Evolutionary conservation across 257 asterid species (phyloP).

Genomic region (Orobanche coerulescens): DNA sequence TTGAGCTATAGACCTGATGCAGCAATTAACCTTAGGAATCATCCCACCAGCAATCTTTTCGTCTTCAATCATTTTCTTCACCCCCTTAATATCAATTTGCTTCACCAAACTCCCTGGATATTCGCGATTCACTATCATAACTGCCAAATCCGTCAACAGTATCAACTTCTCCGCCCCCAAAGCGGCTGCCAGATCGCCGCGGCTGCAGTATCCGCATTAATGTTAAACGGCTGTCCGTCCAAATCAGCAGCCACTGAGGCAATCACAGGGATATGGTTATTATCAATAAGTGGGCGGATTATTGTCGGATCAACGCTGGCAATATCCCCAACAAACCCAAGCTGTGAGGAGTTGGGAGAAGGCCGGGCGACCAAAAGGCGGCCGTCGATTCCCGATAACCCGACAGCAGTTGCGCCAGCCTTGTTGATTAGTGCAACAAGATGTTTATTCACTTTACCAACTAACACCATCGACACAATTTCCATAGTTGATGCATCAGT

Average conservation of each 20-base stretch:
- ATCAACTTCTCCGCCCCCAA: conserved; percentile 71
- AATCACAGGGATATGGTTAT: conserved; percentile 68
- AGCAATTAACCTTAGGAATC: conserved; percentile 77
- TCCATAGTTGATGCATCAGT: conserved; percentile 81
- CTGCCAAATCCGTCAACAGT: conserved; percentile 63
- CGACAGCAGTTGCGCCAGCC: conserved; percentile 80
- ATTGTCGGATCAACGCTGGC: conserved; percentile 60
- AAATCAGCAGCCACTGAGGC: conserved; percentile 72
- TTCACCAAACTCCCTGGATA: conserved; percentile 62
- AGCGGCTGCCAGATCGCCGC: too few relatives aligned
- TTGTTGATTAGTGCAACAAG: conserved; percentile 72
- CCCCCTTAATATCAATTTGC: conserved; percentile 66
- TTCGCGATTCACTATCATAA: conserved; percentile 49
- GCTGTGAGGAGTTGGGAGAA: conserved; percentile 45
- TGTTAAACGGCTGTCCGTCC: conserved; percentile 51
- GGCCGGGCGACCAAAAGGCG: conserved; percentile 68
- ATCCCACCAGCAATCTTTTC: conserved; percentile 73
- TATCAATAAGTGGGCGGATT: conserved; percentile 51
- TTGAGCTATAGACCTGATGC: conserved; percentile 70
- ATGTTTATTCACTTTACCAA: conserved; percentile 63
- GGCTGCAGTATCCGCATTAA: conserved; percentile 83
- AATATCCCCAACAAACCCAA: conserved; percentile 83
- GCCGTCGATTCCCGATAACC: conserved; percentile 70
- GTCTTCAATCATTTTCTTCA: conserved; percentile 57
- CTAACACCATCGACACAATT: conserved; percentile 75